Evolutionary conservation across 495 filamentous ascomycete genomes (phyloP).

Genomic region (Oidiodendron maius): DNA sequence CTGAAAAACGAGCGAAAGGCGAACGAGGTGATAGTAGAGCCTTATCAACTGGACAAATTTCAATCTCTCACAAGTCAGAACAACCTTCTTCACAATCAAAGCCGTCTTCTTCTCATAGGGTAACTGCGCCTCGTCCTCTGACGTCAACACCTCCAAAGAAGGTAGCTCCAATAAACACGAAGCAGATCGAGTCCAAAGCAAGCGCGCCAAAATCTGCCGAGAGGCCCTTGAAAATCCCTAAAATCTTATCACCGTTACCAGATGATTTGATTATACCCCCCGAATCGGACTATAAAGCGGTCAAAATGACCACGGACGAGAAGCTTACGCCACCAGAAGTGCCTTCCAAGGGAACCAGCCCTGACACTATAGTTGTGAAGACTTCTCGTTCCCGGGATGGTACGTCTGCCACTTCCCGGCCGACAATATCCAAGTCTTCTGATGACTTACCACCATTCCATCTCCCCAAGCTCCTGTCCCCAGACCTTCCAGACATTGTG

Average conservation of each 20-base stretch:
- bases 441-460: constrained; percentile 7
- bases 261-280: constrained; percentile 16
- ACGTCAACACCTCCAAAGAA: constrained; percentile 10
- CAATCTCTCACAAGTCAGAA: constrained; percentile 1
- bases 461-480: constrained; percentile 20
- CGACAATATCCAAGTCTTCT: not conserved
- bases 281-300: not conserved
- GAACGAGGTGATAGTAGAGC: constrained; percentile 12
- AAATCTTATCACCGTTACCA: constrained; percentile 19
- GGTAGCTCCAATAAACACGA: not conserved
- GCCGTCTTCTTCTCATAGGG: constrained; percentile 1
- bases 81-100: constrained; percentile 3
- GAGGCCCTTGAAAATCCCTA: constrained; percentile 14
- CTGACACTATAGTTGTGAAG: constrained; percentile 18
- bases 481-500: constrained; percentile 16
- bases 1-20: constrained; percentile 20
- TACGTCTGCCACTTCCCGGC: not conserved
- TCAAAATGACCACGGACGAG: constrained; percentile 1
- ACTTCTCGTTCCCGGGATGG: not conserved
- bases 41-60: constrained; percentile 1
- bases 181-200: constrained; percentile 1
- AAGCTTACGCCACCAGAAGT: constrained; percentile 7
- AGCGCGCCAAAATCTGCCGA: constrained; percentile 9
- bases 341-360: not conserved
- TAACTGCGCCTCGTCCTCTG: not conserved